A percentile compares a stretch with the other conserved stretches of the same genome.
These are phyloP conservation scores for Galium porrigens DNA, from an alignment of 305 asterid genomes.

Conservation along the genomic window DNA sequence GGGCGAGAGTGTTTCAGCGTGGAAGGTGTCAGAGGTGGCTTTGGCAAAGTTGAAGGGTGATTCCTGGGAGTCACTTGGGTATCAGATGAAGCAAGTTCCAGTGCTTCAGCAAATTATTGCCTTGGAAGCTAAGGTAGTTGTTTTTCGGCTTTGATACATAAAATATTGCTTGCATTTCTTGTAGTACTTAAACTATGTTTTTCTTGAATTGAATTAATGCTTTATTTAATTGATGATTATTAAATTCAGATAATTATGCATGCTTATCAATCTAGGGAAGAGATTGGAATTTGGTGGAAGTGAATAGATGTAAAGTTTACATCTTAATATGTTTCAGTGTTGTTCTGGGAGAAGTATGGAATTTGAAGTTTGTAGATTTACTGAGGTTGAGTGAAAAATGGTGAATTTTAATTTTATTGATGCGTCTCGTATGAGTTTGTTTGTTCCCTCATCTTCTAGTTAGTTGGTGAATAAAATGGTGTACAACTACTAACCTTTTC, in stretches of 20 bases:
- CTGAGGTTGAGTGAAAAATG: neutral
- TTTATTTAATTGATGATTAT: too few species aligned
- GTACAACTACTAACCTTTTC: neutral
- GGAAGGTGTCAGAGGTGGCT: constrained; percentile 68
- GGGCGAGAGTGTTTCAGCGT: constrained; percentile 45
- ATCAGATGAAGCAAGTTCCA: constrained; percentile 67
- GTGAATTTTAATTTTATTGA: neutral
- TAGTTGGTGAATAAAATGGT: neutral
- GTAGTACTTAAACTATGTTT: neutral
- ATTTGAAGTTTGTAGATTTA: neutral
- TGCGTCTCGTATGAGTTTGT: neutral
- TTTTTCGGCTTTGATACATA: neutral
- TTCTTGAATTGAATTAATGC: neutral
- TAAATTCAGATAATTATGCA: neutral
- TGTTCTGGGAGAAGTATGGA: neutral
- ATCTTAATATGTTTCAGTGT: too few species aligned
- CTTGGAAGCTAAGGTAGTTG: constrained; percentile 59
- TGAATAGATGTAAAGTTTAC: too few species aligned
- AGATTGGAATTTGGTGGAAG: neutral
- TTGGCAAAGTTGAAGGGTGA: constrained; percentile 36
- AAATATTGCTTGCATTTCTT: neutral
- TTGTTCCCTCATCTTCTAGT: neutral
- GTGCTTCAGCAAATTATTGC: constrained; percentile 37
- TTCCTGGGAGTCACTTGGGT: constrained; percentile 76
- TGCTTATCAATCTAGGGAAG: neutral